Conservation (phyloP, 257 asterid genomes). For the Forsythia viridissima region DNA sequence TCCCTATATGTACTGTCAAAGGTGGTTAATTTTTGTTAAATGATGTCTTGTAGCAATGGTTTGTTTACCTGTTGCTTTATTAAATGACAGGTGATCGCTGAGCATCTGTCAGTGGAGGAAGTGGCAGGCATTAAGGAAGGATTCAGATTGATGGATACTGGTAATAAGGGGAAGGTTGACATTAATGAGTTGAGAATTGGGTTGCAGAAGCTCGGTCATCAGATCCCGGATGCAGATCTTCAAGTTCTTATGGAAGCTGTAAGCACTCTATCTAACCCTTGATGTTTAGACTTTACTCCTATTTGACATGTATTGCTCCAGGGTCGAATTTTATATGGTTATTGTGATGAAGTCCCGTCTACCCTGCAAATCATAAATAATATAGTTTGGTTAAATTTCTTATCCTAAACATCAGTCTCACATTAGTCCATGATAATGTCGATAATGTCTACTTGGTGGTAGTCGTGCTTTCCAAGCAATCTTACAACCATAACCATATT, state of each 20-base stretch:
- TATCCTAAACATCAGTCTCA: not conserved
- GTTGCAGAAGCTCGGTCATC: constrained; percentile 45
- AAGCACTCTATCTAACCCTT: constrained; percentile 7
- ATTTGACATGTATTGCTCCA: not conserved
- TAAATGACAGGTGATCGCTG: constrained; percentile 46
- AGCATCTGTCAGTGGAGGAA: constrained; percentile 49
- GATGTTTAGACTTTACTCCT: not conserved
- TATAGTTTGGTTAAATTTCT: not conserved
- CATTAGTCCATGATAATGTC: not conserved
- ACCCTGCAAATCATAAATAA: not conserved
- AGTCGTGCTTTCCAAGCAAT: not conserved
- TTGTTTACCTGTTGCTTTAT: constrained; percentile 9
- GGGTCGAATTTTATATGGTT: not conserved
- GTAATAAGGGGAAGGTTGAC: constrained; percentile 47
- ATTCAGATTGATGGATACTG: constrained; percentile 41
- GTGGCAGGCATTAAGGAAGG: constrained; percentile 51
- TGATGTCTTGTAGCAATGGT: not conserved
- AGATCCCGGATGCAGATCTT: constrained; percentile 41
- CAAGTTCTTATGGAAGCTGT: constrained; percentile 50
- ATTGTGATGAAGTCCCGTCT: not conserved
- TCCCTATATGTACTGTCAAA: not conserved
- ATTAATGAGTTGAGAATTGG: constrained; percentile 46
- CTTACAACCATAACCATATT: not conserved
- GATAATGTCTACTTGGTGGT: not conserved
- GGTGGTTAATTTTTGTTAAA: not conserved